Evolutionary conservation across 192 early-diverging fungal genomes (phyloP).

Genomic region (Coemansia umbellata): DNA sequence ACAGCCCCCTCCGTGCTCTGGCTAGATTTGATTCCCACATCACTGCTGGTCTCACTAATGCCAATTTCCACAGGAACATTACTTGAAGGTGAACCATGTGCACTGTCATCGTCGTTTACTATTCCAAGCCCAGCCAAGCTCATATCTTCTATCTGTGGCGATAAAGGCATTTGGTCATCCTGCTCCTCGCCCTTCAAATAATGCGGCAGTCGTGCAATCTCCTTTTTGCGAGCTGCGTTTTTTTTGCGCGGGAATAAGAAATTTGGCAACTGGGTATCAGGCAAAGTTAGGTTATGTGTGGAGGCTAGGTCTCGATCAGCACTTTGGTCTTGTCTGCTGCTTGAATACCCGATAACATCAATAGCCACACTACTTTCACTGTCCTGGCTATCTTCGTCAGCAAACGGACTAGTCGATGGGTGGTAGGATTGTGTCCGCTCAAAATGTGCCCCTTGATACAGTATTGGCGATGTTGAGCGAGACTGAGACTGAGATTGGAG

Average conservation of each 20-base stretch:
- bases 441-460: conserved; percentile 13
- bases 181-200: conserved; percentile 5
- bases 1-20: neutral
- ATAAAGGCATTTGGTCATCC: neutral
- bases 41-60: neutral
- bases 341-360: neutral
- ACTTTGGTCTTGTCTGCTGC: neutral
- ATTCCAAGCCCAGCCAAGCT: conserved; percentile 2
- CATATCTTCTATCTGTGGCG: neutral
- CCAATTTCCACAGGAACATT: neutral
- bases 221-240: conserved; percentile 11
- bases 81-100: neutral
- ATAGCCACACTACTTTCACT: neutral
- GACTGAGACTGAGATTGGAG: conserved; percentile 27
- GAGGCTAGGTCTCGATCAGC: neutral
- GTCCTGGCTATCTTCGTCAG: neutral
- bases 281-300: neutral
- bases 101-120: neutral
- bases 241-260: conserved; percentile 45
- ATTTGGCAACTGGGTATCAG: conserved; percentile 33
- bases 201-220: conserved; percentile 32
- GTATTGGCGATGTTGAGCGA: neutral
- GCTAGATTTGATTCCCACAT: neutral
- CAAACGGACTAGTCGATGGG: neutral
- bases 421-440: conserved; percentile 1